Base-by-base conservation (phyloP, 345 rosid species). In the Ceriops zippeliana region DNA sequence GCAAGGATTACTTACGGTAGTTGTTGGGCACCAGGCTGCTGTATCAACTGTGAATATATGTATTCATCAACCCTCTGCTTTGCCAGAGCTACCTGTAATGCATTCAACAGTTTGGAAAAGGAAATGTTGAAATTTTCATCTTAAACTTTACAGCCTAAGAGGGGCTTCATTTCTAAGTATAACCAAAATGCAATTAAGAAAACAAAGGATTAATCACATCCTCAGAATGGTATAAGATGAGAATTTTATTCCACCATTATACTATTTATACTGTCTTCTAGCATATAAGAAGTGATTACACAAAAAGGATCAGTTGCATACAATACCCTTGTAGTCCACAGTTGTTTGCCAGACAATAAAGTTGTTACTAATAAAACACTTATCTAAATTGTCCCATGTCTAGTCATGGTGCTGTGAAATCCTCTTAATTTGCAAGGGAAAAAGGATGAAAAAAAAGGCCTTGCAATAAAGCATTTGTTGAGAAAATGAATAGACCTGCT, bases 31-130 rank as follows among this genome's bases (percentile, higher is more conserved):
- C 77, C 80, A 63, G 80, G 65, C 71, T 81, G 73, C 72, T 82
- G 88, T 56, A 80, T 71, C 78, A 83, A 62, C 73, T 86, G 90
- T 59, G 86, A 82, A 73, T 78, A 84, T 35, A 86, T 81, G 85
- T 82, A 84, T 57, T 86, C 92, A 61, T 86, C 90, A n/a, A 88
- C 87, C 70, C 80, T 78, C 80, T 83, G 89, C 75, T 86, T 88
- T 61, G 93, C 90, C 75, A 88, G 68, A 35, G 90, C 90, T 27
- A 88, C 89, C 89, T 86, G 73, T 34, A 1, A 76, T 34, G 7
- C 56, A 68, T 22, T 49, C 49, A 53, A 57, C 57, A 37, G 22
- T 22, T 53, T 26, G 15, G 3, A 52, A 27, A 17, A 37, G 24
- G 20, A 56, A 67, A 22, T 21, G 24, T 9, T 13, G 26, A 34